phyloP scores from a whole-genome alignment of 176 grass and related monocot species.

The Typha latifolia region DNA sequence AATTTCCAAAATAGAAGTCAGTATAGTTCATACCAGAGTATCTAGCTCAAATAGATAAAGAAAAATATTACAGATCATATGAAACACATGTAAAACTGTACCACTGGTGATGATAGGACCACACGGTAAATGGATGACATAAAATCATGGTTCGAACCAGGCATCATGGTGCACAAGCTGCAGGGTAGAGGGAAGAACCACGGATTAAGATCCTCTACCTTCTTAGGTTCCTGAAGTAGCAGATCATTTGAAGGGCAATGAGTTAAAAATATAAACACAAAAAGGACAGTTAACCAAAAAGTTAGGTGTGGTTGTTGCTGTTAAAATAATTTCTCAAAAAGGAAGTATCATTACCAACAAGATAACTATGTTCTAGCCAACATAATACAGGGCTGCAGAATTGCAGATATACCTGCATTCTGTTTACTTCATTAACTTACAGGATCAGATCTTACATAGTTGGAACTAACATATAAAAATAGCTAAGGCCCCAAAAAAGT shows the following conservation, averaged over 20 bases:
- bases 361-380: too few relatives aligned
- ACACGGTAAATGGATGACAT: constrained; percentile 72
- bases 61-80: background rate
- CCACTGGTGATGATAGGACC: constrained; percentile 80
- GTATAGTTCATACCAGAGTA: background rate
- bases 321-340: too few relatives aligned
- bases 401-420: background rate
- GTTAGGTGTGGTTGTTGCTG: too few relatives aligned
- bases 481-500: background rate
- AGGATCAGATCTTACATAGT: background rate
- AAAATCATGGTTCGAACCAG: constrained; percentile 80
- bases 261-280: constrained; percentile 6
- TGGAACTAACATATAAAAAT: background rate
- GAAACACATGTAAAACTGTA: constrained; percentile 23
- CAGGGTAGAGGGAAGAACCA: constrained; percentile 82
- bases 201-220: constrained; percentile 56
- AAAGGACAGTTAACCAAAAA: background rate
- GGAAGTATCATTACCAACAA: too few relatives aligned
- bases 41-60: background rate
- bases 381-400: too few relatives aligned
- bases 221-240: constrained; percentile 39
- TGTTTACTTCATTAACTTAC: background rate
- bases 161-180: constrained; percentile 47
- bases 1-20: background rate
- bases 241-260: background rate